Evolutionary conservation across 2,329 filamentous ascomycete species (phyloP), one percentile per base, ranked within the genome.

Genomic region (Ophiognomonia clavigignenti-juglandacearum): DNA sequence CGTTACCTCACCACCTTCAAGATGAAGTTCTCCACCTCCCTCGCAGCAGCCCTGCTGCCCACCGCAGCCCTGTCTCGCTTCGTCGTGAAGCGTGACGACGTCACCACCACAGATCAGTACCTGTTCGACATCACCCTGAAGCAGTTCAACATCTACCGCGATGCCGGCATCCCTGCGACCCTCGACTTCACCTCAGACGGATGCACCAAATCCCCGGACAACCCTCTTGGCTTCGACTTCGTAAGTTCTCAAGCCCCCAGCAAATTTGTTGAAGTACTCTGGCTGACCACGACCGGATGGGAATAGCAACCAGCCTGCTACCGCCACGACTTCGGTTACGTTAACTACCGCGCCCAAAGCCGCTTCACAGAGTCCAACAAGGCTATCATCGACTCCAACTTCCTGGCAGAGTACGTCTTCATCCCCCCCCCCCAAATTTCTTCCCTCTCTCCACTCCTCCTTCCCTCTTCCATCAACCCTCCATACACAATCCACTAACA

Each of bases 251-350:
- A 20, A 14, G 14, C 16, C 19, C n/a, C 32, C 32, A 35, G n/a
- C n/a, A n/a, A n/a, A n/a, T n/a, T n/a, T n/a, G n/a, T n/a, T n/a
- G n/a, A n/a, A n/a, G n/a, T n/a, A n/a, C 18, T 37, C 18, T 37
- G 35, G n/a, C 19, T 37, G 34, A n/a, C 16, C 7, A 4, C 8
- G 23, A 13, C 6, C 18, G 10, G 32, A 1, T 3, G 4, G 6
- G 11, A 22, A 37, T 23, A 37, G 35, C 10, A 40, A 34, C 37
- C 41, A 31, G 46, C 46, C 11, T 48, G 46, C n/a, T 45, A 36
- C 36, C 46, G 46, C 6, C 46, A 48, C 27, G 46, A 48, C 19
- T 48, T 48, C 10, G 46, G 46, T 18, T 48, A 48, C 20, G 20
- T 14, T 7, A 48, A 48, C 31, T 48, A 45, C 10, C 46, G 41